These are phyloP conservation scores for Lactarius akahatsu DNA, from an alignment of 768 basidiomycete genomes.

Conservation along the genomic window DNA sequence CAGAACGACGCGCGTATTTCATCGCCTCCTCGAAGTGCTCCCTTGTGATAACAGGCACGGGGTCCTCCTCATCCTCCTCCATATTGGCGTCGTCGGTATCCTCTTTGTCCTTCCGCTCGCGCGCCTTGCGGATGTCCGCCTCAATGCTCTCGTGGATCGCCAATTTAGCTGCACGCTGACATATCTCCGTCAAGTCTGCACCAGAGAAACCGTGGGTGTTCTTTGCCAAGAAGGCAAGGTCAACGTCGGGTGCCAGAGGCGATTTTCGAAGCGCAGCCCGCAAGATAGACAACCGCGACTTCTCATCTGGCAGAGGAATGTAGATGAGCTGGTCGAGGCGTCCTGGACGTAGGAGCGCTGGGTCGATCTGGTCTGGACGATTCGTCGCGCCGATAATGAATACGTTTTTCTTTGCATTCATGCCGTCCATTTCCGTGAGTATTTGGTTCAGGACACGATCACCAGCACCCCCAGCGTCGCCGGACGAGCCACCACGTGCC, in stretches of 20 bases:
- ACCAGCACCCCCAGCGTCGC: constrained; percentile 94
- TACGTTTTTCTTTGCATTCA: constrained; percentile 99
- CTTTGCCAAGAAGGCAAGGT: constrained; percentile 85
- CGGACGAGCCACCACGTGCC: constrained; percentile 80
- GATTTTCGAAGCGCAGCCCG: constrained; percentile 89
- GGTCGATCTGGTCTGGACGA: constrained; percentile 93
- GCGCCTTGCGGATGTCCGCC: constrained; percentile 73
- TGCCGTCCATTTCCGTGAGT: constrained; percentile 97
- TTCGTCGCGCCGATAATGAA: constrained; percentile 98
- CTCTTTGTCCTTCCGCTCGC: constrained; percentile 81
- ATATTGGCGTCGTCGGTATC: constrained; percentile 69
- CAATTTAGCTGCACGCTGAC: constrained; percentile 95
- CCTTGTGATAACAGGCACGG: constrained; percentile 85
- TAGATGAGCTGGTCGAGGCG: constrained; percentile 99
- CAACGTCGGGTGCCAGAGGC: constrained; percentile 78
- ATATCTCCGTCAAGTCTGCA: constrained; percentile 99
- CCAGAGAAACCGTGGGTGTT: constrained; percentile 97
- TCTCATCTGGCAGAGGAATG: constrained; percentile 96
- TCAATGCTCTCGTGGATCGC: constrained; percentile 96
- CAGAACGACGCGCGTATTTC: constrained; percentile 95
- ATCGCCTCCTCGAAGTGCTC: constrained; percentile 99
- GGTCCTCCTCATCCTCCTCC: constrained; percentile 81
- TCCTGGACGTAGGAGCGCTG: constrained; percentile 91
- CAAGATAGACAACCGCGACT: constrained; percentile 88
- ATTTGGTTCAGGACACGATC: constrained; percentile 98